Conservation (phyloP, 2,329 filamentous ascomycete species). For the Penicillium frequentans region DNA sequence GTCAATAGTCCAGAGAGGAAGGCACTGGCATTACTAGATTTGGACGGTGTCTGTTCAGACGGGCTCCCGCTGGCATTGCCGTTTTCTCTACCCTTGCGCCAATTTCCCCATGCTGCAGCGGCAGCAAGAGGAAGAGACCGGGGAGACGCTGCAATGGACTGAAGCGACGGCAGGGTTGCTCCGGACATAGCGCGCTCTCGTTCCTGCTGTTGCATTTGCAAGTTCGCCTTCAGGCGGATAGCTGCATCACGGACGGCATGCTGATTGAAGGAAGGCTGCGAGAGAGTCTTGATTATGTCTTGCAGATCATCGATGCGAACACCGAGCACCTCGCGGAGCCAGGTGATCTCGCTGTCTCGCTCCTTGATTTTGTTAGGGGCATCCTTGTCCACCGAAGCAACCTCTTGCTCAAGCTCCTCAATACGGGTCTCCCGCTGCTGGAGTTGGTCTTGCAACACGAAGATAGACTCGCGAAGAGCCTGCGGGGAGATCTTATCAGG, state of each 20-base stretch:
- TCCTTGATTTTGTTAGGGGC: constrained; percentile 82
- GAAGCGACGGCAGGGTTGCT: constrained; percentile 69
- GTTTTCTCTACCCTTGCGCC: constrained; percentile 70
- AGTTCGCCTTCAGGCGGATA: constrained; percentile 87
- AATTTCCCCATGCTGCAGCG: constrained; percentile 96
- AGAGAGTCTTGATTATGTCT: constrained; percentile 81
- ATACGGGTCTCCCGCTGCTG: constrained; percentile 90
- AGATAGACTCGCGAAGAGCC: constrained; percentile 90
- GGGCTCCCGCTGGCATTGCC: constrained; percentile 42
- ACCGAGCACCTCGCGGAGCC: constrained; percentile 89
- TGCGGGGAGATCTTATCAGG: constrained; percentile 92
- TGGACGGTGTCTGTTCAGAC: constrained; percentile 60
- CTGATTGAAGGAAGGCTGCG: constrained; percentile 72
- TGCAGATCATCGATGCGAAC: constrained; percentile 89
- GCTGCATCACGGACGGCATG: constrained; percentile 83
- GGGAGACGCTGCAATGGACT: constrained; percentile 75
- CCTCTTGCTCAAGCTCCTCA: constrained; percentile 76
- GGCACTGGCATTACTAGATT: constrained; percentile 55
- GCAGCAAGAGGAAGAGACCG: constrained; percentile 77
- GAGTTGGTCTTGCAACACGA: constrained; percentile 93
- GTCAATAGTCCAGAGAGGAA: constrained; percentile 82
- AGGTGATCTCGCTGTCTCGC: constrained; percentile 88
- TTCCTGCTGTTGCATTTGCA: constrained; percentile 98
- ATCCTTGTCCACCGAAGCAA: constrained; percentile 70
- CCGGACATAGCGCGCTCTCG: constrained; percentile 78